These are phyloP conservation scores for Debaryomycetaceae sp. DNA, from an alignment of 1,139 yeast genomes.

Conservation along the genomic window DNA sequence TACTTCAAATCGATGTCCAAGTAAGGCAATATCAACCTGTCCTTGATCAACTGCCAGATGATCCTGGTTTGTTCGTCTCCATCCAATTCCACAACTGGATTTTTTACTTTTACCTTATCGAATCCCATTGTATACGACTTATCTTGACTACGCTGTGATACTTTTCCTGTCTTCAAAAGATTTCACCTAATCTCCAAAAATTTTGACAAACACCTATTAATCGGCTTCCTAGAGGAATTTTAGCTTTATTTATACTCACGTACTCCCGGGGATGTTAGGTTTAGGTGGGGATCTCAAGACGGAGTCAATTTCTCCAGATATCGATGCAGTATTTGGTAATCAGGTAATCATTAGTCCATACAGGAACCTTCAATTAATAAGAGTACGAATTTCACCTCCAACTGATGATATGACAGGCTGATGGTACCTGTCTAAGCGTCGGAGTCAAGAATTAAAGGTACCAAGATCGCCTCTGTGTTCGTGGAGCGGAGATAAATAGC, in stretches of 20 bases:
- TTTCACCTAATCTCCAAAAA: not conserved
- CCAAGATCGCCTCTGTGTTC: no score
- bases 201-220: not conserved
- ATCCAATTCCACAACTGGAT: conserved; percentile 92
- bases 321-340: not conserved
- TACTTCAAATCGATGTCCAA: conserved; percentile 85
- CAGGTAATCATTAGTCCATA: not conserved
- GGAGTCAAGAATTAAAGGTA: no score
- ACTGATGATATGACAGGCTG: no score
- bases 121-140: conserved; percentile 6
- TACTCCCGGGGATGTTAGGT: not conserved
- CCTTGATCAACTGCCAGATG: conserved; percentile 84
- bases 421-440: no score
- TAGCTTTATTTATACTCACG: not conserved
- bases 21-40: conserved; percentile 78
- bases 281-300: not conserved
- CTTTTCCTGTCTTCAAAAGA: not conserved
- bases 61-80: conserved; percentile 97
- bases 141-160: not conserved
- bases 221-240: not conserved
- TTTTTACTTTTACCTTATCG: conserved; percentile 70
- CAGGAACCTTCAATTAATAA: not conserved
- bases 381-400: not conserved
- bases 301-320: not conserved
- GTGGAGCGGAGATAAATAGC: no score